Percentiles rank a stretch among this genome's conserved stretches.
Conservation (phyloP, 306 rosid genomes). For the Lathyrus tuberosus region DNA sequence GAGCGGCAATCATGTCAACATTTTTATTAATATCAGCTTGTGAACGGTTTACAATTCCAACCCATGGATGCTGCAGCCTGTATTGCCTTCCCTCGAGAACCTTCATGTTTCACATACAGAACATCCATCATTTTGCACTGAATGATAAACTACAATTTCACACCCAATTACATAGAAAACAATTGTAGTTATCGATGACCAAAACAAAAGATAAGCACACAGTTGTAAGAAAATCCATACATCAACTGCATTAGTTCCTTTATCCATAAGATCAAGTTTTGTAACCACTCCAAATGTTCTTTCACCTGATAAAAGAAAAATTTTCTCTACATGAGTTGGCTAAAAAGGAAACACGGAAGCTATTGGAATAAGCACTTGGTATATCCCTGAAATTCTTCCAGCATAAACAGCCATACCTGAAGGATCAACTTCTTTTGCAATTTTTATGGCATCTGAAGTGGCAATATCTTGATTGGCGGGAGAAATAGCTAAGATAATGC, state of each 20-base stretch:
- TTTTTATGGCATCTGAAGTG: conserved; percentile 98
- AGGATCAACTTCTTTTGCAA: conserved; percentile 95
- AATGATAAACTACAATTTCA: conserved; percentile 14
- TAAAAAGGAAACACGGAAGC: conserved; percentile 25
- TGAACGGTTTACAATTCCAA: conserved; percentile 98
- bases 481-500: conserved; percentile 97
- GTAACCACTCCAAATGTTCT: conserved; percentile 97
- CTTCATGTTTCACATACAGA: conserved; percentile 58
- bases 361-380: conserved; percentile 17
- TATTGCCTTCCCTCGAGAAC: conserved; percentile 93
- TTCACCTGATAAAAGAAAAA: conserved; percentile 59
- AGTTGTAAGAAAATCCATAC: conserved; percentile 55
- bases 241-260: conserved; percentile 94
- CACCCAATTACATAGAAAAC: conserved; percentile 29
- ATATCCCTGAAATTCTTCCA: conserved; percentile 35
- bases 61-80: conserved; percentile 98
- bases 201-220: conserved; percentile 35
- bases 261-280: conserved; percentile 97
- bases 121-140: conserved; percentile 27
- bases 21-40: conserved; percentile 96
- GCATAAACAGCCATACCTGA: conserved; percentile 61
- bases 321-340: not conserved
- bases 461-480: conserved; percentile 99
- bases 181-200: conserved; percentile 26
- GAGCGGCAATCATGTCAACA: conserved; percentile 93